Base-by-base conservation (phyloP, 2,329 filamentous ascomycete genomes). In the Thermothelomyces thermophilus region DNA sequence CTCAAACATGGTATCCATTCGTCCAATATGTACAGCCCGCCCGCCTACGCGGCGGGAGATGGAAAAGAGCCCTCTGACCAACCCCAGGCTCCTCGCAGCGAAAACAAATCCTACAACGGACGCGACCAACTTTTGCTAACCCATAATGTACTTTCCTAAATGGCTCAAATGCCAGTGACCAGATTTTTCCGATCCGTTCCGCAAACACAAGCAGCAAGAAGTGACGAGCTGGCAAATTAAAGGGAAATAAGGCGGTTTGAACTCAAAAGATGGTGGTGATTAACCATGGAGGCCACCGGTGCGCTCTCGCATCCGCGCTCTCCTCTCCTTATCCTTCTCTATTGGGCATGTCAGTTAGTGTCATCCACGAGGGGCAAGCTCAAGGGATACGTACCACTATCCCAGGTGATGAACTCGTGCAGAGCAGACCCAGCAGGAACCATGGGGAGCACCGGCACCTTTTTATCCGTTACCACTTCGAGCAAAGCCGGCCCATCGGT, bases 391-490 rank as follows among this genome's bases (percentile, higher is more conserved):
- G 68, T 76, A 85, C 82, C 79, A 73, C 82, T 77, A 67, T 95
- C 89, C 70, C 88, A 95, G 16, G 90, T 79, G 65, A 97, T 76
- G 72, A 97, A 96, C 70, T 97, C 93, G 66, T 97, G 89, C 62
- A 98, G 76, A 52, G 78, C 91, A 55, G 80, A 84, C 33, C 93
- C 93, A 34, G 82, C 84, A 3, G 91, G 91, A 41, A 98, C 93
- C 93, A 97, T 97, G 33, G 93, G 93, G 63, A 97, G 73, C n/a
- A 98, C 91, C 41, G 91, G 91, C 22, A 93, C 85, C 79, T 93
- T 86, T 73, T 84, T 85, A 68, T 97, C 93, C 3, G 88, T 93
- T 46, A 95, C 77, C 47, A 98, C 86, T 72, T 97, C 91, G 53
- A 98, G 76, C 56, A 97, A 77, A 35, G 90, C 90, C 17, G 93